Conservation (phyloP, 1,139 yeast genomes). For the Hemisphaericaspora xylofermentans region DNA sequence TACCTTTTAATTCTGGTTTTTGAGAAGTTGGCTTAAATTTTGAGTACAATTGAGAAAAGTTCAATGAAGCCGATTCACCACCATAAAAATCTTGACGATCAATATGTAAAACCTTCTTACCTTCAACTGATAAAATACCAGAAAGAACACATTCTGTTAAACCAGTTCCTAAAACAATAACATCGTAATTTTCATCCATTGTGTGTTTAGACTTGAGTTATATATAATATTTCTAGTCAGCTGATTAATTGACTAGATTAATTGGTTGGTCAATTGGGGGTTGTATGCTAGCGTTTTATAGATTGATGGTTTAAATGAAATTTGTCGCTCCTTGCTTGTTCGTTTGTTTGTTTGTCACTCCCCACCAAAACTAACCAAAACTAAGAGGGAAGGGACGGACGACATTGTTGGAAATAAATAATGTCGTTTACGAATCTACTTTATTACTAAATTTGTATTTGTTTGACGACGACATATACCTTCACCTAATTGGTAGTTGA, state of each 20-base stretch:
- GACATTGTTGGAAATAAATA: too few species aligned
- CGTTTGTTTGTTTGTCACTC: too few species aligned
- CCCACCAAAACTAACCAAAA: too few species aligned
- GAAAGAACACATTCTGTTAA: conserved; percentile 94
- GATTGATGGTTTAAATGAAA: too few species aligned
- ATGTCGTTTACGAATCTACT: too few species aligned
- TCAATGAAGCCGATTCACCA: conserved; percentile 70
- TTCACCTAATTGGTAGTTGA: too few species aligned
- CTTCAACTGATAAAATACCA: conserved; percentile 88
- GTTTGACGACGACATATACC: too few species aligned
- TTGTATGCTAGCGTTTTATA: too few species aligned
- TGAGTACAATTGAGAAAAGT: conserved; percentile 59
- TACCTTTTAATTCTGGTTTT: conserved; percentile 74
- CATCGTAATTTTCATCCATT: conserved; percentile 98
- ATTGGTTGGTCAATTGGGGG: background rate
- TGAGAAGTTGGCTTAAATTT: conserved; percentile 71
- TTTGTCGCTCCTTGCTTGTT: too few species aligned
- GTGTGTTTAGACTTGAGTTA: conserved; percentile 9
- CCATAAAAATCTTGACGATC: conserved; percentile 98
- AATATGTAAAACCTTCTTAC: conserved; percentile 89
- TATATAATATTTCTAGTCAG: background rate
- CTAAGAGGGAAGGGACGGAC: too few species aligned
- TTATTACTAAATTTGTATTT: too few species aligned
- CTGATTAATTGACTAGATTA: background rate
- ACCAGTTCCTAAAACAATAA: conserved; percentile 60